A percentile compares a stretch with the other conserved stretches of the same genome.
Evolutionary conservation across 805 yeast genomes (phyloP).

Genomic region (Candida taoyuanica): DNA sequence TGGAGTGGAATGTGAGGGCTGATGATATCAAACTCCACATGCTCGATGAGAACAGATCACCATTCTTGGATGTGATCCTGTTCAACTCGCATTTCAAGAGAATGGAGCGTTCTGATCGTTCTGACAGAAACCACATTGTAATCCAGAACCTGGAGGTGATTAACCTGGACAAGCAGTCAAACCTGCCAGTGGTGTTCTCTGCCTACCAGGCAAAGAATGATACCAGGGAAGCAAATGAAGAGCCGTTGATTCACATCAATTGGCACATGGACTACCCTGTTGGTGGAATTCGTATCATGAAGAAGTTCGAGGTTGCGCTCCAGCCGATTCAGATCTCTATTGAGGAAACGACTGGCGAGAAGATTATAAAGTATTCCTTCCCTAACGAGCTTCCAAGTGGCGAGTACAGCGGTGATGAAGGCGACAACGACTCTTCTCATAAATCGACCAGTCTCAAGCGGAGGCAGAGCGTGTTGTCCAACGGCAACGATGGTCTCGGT

Average conservation of each 20-base stretch:
- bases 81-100: conserved; percentile 58
- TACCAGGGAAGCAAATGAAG: conserved; percentile 17
- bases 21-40: conserved; percentile 71
- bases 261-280: conserved; percentile 87
- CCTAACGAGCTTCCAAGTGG: conserved; percentile 39
- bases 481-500: conserved; percentile 1
- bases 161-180: conserved; percentile 51
- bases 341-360: conserved; percentile 65
- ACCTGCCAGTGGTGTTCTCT: conserved; percentile 68
- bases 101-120: conserved; percentile 59
- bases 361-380: conserved; percentile 63
- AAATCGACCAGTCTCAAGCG: neutral
- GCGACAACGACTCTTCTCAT: neutral
- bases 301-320: conserved; percentile 52
- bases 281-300: conserved; percentile 86
- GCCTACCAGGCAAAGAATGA: conserved; percentile 15
- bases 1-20: conserved; percentile 61
- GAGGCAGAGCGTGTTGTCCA: neutral
- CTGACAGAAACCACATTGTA: conserved; percentile 56
- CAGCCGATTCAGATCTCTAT: conserved; percentile 68
- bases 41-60: conserved; percentile 51
- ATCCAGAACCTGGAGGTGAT: conserved; percentile 64
- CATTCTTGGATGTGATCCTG: conserved; percentile 68
- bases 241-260: conserved; percentile 38
- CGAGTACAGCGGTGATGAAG: conserved; percentile 13